These are phyloP conservation scores for Begonia peltatifolia DNA, from an alignment of 306 rosid species.

Conservation along the genomic window DNA sequence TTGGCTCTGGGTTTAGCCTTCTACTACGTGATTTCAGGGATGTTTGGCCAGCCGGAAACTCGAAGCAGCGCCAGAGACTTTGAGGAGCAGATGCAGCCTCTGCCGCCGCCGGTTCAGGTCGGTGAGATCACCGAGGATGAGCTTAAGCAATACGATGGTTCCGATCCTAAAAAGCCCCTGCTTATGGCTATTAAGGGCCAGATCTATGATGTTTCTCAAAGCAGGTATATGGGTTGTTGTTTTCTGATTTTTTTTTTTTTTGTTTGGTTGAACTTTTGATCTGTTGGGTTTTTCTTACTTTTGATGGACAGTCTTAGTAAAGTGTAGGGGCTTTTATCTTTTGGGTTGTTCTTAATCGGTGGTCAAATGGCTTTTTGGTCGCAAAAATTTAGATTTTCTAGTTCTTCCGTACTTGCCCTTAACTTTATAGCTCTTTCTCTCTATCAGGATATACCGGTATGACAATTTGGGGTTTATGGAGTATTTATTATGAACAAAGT, in stretches of 20 bases:
- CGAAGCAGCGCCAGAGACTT: constrained; percentile 7
- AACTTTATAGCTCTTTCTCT: too few species aligned
- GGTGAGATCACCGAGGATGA: constrained; percentile 78
- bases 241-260: background rate
- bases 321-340: background rate
- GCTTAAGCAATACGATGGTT: constrained; percentile 55
- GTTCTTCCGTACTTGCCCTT: too few species aligned
- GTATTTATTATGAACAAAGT: too few species aligned
- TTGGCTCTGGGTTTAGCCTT: constrained; percentile 42
- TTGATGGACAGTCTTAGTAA: background rate
- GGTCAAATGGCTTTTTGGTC: background rate
- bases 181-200: constrained; percentile 96
- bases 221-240: constrained; percentile 38
- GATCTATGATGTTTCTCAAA: constrained; percentile 93
- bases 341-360: background rate
- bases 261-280: constrained; percentile 7
- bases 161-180: constrained; percentile 56
- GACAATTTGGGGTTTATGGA: too few species aligned
- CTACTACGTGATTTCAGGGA: constrained; percentile 41
- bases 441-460: too few species aligned
- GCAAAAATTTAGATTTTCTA: too few species aligned
- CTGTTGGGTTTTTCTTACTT: constrained; percentile 6
- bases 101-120: constrained; percentile 75
- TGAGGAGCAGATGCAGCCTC: constrained; percentile 46
- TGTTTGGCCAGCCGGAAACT: constrained; percentile 37